phyloP scores from a whole-genome alignment of 169 alveolate species.

The Cystoisospora suis region DNA sequence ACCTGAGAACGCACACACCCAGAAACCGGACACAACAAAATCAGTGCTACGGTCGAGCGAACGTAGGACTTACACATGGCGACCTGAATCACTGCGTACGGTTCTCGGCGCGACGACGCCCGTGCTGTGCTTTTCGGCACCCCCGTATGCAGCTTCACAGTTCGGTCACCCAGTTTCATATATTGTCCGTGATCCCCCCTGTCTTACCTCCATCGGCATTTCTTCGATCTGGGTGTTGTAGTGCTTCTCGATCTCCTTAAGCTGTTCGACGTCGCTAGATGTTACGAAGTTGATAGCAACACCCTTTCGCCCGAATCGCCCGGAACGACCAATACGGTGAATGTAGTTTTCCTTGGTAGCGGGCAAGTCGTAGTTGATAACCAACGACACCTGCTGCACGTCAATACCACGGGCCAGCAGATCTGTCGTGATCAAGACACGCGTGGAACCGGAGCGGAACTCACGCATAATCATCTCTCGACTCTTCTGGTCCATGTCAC shows the following conservation, averaged over 20 bases:
- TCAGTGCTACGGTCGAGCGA: background rate
- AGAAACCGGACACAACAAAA: background rate
- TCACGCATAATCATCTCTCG: slow-evolving; percentile 97
- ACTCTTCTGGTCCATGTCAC: slow-evolving; percentile 97
- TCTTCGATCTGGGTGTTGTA: slow-evolving; percentile 99
- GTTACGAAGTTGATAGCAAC: slow-evolving; percentile 99
- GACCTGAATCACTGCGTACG: background rate
- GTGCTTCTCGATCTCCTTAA: slow-evolving; percentile 96
- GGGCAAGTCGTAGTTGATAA: slow-evolving; percentile 98
- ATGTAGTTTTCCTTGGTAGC: slow-evolving; percentile 95
- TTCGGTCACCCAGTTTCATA: background rate
- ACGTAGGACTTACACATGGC: background rate
- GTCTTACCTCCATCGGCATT: slow-evolving; percentile 87
- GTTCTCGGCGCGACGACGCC: background rate
- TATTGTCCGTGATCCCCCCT: background rate
- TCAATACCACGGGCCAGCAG: slow-evolving; percentile 99
- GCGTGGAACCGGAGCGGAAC: slow-evolving; percentile 97
- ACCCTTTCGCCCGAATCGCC: slow-evolving; percentile 99
- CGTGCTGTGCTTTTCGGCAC: background rate
- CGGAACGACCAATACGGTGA: slow-evolving; percentile 99
- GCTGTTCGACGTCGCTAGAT: slow-evolving; percentile 91
- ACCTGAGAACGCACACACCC: background rate
- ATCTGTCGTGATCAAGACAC: slow-evolving; percentile 98
- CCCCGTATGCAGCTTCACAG: background rate
- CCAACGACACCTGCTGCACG: slow-evolving; percentile 91